Percentiles rank a stretch among this genome's conserved stretches.
phyloP scores from a whole-genome alignment of 108 stramenopile genomes.

The Stephanodiscus triporus region DNA sequence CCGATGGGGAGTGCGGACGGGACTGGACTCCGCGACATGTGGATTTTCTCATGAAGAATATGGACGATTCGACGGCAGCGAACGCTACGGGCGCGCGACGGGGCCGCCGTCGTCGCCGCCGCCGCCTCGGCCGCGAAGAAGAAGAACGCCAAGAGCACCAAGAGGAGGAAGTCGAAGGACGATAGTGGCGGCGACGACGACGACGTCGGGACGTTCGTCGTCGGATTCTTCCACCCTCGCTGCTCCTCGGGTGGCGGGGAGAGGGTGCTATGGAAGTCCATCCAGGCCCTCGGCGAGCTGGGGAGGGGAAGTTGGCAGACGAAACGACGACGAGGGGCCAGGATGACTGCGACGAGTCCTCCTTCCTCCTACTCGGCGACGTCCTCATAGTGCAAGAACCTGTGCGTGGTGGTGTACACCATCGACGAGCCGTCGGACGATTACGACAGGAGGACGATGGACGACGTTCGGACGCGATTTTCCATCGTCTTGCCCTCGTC shows the following conservation, averaged over 20 bases:
- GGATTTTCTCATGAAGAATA: conserved; percentile 30
- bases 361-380: too few species aligned
- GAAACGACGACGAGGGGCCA: conserved; percentile 3
- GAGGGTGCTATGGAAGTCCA: conserved; percentile 95
- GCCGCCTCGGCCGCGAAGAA: too few species aligned
- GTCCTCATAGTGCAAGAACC: conserved; percentile 14
- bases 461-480: conserved; percentile 53
- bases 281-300: conserved; percentile 72
- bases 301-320: conserved; percentile 32
- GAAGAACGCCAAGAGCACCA: not conserved
- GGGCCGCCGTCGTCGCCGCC: too few species aligned
- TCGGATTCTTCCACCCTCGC: conserved; percentile 90
- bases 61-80: not conserved
- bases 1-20: conserved; percentile 69
- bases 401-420: conserved; percentile 82
- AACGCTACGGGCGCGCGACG: not conserved
- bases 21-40: conserved; percentile 43
- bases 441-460: conserved; percentile 46
- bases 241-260: conserved; percentile 95
- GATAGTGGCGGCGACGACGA: too few species aligned
- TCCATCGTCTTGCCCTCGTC: conserved; percentile 36
- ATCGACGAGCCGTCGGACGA: conserved; percentile 61
- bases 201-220: conserved; percentile 21
- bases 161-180: too few species aligned
- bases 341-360: not conserved